Evolutionary conservation across 106 monocot species (phyloP).

Genomic region (Acanthochlamys bracteata): DNA sequence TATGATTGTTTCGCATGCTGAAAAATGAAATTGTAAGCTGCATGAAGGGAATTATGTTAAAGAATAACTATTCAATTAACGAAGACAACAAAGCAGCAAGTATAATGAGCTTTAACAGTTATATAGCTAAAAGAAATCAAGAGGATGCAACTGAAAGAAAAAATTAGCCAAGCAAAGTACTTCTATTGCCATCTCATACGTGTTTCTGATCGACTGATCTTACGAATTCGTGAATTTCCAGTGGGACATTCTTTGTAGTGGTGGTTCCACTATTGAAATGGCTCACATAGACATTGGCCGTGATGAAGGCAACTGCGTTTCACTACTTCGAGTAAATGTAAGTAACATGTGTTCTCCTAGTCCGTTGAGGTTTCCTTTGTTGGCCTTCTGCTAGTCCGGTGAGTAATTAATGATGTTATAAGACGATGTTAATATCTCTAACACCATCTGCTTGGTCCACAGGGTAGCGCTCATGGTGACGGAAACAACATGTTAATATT

Average conservation of each 20-base stretch:
- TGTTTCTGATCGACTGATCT: neutral
- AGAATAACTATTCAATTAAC: no score
- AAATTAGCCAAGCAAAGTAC: no score
- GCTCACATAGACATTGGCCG: slow-evolving; percentile 84
- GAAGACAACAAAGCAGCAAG: no score
- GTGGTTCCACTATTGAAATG: slow-evolving; percentile 82
- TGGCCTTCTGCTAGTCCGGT: neutral
- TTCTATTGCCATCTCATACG: no score
- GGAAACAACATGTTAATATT: slow-evolving; percentile 96
- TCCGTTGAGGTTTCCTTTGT: neutral
- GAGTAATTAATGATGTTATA: no score
- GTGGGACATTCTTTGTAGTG: slow-evolving; percentile 94
- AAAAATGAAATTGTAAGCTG: no score
- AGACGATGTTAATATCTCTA: neutral
- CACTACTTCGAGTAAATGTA: slow-evolving; percentile 85
- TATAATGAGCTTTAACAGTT: no score
- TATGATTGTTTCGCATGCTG: no score
- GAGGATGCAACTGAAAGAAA: no score
- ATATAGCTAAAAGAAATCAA: no score
- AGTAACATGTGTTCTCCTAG: slow-evolving; percentile 2
- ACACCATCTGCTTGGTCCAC: neutral
- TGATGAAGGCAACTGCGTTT: slow-evolving; percentile 76
- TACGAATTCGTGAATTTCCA: slow-evolving; percentile 12
- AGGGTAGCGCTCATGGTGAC: slow-evolving; percentile 45
- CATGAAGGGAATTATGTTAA: no score